Conservation (phyloP, 2,329 filamentous ascomycete species). For the Plectosphaerella plurivora region DNA sequence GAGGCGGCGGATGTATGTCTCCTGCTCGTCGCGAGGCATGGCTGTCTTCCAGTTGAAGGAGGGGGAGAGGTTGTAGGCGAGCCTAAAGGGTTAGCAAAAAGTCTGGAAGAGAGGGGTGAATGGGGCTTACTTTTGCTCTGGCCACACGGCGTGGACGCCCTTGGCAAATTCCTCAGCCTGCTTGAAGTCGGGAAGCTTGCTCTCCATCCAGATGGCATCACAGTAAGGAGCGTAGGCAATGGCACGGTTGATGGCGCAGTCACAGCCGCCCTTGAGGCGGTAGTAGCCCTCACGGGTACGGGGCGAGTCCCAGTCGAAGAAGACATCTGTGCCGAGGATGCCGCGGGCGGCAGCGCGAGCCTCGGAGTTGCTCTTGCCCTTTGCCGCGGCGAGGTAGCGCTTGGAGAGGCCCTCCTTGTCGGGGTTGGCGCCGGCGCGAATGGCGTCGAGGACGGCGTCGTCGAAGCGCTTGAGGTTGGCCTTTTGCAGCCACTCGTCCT, state of each 20-base stretch:
- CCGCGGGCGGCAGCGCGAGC: slow-evolving; percentile 73
- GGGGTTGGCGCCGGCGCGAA: slow-evolving; percentile 61
- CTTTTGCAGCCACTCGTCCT: slow-evolving; percentile 79
- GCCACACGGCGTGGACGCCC: slow-evolving; percentile 90
- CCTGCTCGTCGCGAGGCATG: slow-evolving; percentile 86
- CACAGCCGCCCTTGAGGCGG: slow-evolving; percentile 83
- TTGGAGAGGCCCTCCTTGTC: slow-evolving; percentile 66
- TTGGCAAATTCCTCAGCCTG: slow-evolving; percentile 92
- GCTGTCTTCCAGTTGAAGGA: slow-evolving; percentile 99
- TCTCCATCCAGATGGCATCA: slow-evolving; percentile 99
- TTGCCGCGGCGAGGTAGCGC: slow-evolving; percentile 62
- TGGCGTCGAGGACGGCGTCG: slow-evolving; percentile 80
- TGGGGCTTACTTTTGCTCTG: slow-evolving; percentile 80
- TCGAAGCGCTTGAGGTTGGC: slow-evolving; percentile 84
- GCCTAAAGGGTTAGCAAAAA: slow-evolving; percentile 40
- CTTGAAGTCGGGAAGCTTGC: slow-evolving; percentile 84
- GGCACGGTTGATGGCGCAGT: slow-evolving; percentile 86
- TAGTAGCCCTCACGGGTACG: slow-evolving; percentile 95
- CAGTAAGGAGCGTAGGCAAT: slow-evolving; percentile 89
- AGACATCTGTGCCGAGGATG: slow-evolving; percentile 74
- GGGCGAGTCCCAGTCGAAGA: slow-evolving; percentile 94
- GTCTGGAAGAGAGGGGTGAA: slow-evolving; percentile 1
- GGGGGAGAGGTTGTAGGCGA: slow-evolving; percentile 96
- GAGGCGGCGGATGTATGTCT: slow-evolving; percentile 93
- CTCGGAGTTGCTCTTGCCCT: slow-evolving; percentile 84